A percentile compares a stretch with the other conserved stretches of the same genome.
These are phyloP conservation scores for Neonectria ditissima DNA, from an alignment of 2,329 filamentous ascomycete genomes.

Conservation along the genomic window DNA sequence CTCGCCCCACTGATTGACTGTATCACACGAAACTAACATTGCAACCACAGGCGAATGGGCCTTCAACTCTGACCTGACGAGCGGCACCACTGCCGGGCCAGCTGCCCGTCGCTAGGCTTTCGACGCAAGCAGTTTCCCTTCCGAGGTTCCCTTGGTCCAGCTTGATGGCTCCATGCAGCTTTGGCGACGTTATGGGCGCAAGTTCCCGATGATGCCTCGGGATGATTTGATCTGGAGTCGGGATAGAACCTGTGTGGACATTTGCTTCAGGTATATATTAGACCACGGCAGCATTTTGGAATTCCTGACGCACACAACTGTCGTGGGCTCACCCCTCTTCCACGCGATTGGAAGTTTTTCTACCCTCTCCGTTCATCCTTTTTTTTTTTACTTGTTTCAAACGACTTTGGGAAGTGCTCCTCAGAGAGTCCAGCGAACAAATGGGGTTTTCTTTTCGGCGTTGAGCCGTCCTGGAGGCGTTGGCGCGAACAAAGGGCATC, in stretches of 20 bases:
- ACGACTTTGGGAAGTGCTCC: conserved; percentile 28
- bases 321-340: not conserved
- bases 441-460: conserved; percentile 33
- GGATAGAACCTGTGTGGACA: conserved; percentile 18
- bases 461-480: conserved; percentile 37
- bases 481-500: conserved; percentile 35
- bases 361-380: conserved; percentile 26
- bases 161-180: not conserved
- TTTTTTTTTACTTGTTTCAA: conserved; percentile 30
- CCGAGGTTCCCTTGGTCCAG: not conserved
- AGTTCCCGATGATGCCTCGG: not conserved
- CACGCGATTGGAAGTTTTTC: conserved; percentile 12
- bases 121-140: not conserved
- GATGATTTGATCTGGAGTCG: conserved; percentile 15
- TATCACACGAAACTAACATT: conserved; percentile 39
- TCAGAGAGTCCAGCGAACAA: conserved; percentile 31
- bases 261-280: conserved; percentile 21
- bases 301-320: conserved; percentile 11
- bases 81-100: conserved; percentile 36
- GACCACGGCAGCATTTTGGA: conserved; percentile 19
- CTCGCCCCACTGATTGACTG: conserved; percentile 41
- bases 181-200: not conserved
- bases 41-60: conserved; percentile 57
- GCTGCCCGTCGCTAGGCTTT: conserved; percentile 37
- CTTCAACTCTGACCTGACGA: conserved; percentile 54